A percentile compares a stretch with the other conserved stretches of the same genome.
These are phyloP conservation scores for Tuctoria greenei DNA, from an alignment of 176 grass and related monocot species.

Conservation along the genomic window DNA sequence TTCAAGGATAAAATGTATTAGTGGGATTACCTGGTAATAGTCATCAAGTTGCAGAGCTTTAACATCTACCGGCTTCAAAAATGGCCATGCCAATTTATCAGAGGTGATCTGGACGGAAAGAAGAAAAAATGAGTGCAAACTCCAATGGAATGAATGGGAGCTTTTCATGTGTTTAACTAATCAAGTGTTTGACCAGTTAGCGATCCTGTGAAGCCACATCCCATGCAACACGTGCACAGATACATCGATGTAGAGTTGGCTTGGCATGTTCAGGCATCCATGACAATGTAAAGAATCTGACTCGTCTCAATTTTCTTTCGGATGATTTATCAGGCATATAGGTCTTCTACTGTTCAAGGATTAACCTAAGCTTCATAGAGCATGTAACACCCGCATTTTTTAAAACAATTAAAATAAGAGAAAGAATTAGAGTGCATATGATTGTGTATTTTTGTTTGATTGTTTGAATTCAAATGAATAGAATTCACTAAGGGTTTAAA, in stretches of 20 bases:
- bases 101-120: conserved; percentile 60
- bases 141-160: background rate
- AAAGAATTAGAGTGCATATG: too few species aligned
- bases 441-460: too few species aligned
- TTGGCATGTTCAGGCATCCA: background rate
- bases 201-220: background rate
- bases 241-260: background rate
- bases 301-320: background rate
- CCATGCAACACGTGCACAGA: too few species aligned
- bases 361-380: background rate
- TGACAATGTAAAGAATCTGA: background rate
- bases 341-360: background rate
- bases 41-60: conserved; percentile 66
- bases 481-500: too few species aligned
- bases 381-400: too few species aligned
- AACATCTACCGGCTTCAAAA: conserved; percentile 83
- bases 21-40: conserved; percentile 65
- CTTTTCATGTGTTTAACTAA: conserved; percentile 14
- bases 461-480: too few species aligned
- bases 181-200: background rate
- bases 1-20: conserved; percentile 9
- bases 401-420: too few species aligned
- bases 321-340: background rate
- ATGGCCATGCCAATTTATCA: conserved; percentile 64
- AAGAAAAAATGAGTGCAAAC: conserved; percentile 32